Percentiles rank a stretch among this genome's conserved stretches.
phyloP scores from a whole-genome alignment of 495 filamentous ascomycete genomes.

The Tuber umbilicatum region DNA sequence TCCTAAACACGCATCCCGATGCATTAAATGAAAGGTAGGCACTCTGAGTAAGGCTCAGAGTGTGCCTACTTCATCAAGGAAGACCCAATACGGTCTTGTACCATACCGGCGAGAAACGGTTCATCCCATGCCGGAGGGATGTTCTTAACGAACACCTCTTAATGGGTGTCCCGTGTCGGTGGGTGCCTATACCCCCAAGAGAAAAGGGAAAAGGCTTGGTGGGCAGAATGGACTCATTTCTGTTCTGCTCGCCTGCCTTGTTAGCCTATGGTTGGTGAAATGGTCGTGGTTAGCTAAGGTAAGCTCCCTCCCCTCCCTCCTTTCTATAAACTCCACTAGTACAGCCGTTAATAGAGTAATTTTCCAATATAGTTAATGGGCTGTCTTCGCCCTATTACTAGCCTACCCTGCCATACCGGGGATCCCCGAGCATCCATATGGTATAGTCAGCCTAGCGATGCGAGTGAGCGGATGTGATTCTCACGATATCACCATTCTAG shows the following conservation, averaged over 20 bases:
- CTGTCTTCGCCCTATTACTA: background rate
- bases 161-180: background rate
- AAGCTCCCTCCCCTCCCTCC: background rate
- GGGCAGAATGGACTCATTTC: background rate
- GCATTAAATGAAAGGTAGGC: no score
- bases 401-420: background rate
- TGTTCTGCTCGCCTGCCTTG: background rate
- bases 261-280: background rate
- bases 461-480: background rate
- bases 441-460: background rate
- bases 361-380: background rate
- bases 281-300: background rate
- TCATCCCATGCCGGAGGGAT: background rate
- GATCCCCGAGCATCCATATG: background rate
- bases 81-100: background rate
- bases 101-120: no score
- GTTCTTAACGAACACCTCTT: background rate
- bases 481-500: background rate
- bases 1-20: background rate
- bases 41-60: no score
- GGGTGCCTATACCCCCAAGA: background rate
- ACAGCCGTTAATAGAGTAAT: background rate
- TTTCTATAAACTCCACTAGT: background rate
- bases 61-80: no score
- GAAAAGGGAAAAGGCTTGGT: background rate